Evolutionary conservation across 768 basidiomycete species (phyloP).

Genomic region (Royoungia palumana): DNA sequence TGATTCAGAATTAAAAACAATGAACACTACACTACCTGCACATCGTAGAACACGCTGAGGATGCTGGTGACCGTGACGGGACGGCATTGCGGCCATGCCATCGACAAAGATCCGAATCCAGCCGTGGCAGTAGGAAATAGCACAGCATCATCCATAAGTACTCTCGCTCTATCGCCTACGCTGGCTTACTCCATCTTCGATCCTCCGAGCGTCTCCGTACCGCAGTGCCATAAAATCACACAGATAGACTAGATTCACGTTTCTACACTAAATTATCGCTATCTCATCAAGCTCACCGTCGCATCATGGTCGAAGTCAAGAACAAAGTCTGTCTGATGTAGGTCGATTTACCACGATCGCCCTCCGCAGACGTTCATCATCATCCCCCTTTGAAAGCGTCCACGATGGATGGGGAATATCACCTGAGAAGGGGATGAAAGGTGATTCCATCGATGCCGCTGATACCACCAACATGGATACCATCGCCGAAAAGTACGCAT

Average conservation of each 20-base stretch:
- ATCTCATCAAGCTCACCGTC: not conserved
- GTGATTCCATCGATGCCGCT: constrained; percentile 85
- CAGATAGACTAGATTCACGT: not conserved
- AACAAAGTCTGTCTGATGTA: constrained; percentile 93
- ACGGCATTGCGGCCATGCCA: constrained; percentile 12
- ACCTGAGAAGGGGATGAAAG: constrained; percentile 62
- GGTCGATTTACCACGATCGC: constrained; percentile 20
- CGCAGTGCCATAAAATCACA: not conserved
- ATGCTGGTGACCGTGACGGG: constrained; percentile 35
- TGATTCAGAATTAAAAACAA: constrained; percentile 44
- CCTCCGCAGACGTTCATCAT: not conserved
- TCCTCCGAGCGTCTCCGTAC: constrained; percentile 7
- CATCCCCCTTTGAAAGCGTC: constrained; percentile 46
- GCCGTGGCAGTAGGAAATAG: too few species aligned
- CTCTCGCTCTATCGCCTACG: too few species aligned
- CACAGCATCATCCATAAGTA: too few species aligned
- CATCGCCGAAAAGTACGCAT: constrained; percentile 72
- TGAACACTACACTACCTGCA: constrained; percentile 42
- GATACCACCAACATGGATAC: constrained; percentile 87
- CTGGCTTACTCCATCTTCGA: too few species aligned
- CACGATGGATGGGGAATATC: constrained; percentile 97
- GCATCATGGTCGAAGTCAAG: constrained; percentile 51
- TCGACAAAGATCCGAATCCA: too few species aligned
- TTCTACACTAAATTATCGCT: not conserved
- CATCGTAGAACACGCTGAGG: constrained; percentile 37